These are phyloP conservation scores for Coelastrella sp. DNA, from an alignment of 139 green algal genomes.

Conservation along the genomic window DNA sequence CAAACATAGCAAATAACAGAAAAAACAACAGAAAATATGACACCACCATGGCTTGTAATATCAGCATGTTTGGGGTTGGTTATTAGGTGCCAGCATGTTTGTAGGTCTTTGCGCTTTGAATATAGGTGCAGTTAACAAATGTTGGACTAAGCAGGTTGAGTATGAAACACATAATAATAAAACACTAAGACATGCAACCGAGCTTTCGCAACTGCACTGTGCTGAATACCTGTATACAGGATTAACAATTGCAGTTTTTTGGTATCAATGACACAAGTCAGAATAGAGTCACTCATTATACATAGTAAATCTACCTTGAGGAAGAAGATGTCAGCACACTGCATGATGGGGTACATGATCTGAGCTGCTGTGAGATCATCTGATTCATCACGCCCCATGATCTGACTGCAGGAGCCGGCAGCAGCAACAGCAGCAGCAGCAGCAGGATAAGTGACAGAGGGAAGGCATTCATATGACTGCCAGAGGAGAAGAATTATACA, in stretches of 20 bases:
- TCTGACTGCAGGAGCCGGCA: conserved; percentile 73
- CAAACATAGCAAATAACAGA: background rate
- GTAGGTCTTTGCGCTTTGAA: too few species aligned
- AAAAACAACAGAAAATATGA: background rate
- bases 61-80: too few species aligned
- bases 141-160: too few species aligned
- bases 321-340: conserved; percentile 99
- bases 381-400: conserved; percentile 97
- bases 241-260: too few species aligned
- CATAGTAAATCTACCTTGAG: conserved; percentile 76
- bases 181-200: too few species aligned
- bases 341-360: conserved; percentile 99
- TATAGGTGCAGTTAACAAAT: too few species aligned
- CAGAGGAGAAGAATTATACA: too few species aligned
- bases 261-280: too few species aligned
- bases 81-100: background rate
- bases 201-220: too few species aligned
- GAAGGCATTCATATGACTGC: too few species aligned
- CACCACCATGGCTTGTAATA: background rate
- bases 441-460: conserved; percentile 1
- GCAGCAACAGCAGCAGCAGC: background rate
- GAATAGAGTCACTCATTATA: background rate
- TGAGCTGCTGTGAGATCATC: conserved; percentile 96
- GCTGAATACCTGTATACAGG: too few species aligned
- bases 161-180: too few species aligned